Conservation (phyloP, 768 basidiomycete species). For the Galerina marginata region DNA sequence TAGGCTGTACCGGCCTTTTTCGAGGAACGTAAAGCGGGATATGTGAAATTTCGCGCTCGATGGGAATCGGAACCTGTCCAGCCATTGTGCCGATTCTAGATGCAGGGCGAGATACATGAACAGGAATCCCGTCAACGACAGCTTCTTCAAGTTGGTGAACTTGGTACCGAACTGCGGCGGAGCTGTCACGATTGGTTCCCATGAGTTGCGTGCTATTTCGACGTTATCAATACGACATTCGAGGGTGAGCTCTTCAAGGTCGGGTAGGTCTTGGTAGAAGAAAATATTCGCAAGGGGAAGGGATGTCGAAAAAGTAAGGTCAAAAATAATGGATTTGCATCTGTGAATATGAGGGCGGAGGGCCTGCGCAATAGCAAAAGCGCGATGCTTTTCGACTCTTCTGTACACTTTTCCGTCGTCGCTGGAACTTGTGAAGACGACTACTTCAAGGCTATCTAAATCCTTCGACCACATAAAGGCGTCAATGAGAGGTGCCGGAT, state of each 20-base stretch:
- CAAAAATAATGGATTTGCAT: background rate
- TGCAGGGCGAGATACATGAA: background rate
- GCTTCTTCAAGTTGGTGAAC: background rate
- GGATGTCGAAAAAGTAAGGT: background rate
- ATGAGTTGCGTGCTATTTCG: background rate
- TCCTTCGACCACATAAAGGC: background rate
- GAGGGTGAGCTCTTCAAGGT: background rate
- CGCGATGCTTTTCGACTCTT: background rate
- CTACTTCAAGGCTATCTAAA: background rate
- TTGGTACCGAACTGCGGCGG: background rate
- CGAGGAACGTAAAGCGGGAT: background rate
- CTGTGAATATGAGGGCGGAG: background rate
- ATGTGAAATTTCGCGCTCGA: background rate
- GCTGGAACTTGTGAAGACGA: background rate
- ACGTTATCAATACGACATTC: background rate
- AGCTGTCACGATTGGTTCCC: background rate
- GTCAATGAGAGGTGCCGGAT: background rate
- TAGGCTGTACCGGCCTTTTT: background rate
- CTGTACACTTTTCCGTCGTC: background rate
- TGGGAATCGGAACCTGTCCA: background rate
- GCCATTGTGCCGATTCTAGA: background rate
- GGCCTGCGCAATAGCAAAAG: background rate
- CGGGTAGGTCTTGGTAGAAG: background rate
- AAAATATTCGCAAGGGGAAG: background rate
- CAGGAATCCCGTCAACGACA: background rate